Evolutionary conservation across 176 grass and related monocot species (phyloP), one percentile per base, ranked within the genome.

Genomic region (Melocanna baccifera): DNA sequence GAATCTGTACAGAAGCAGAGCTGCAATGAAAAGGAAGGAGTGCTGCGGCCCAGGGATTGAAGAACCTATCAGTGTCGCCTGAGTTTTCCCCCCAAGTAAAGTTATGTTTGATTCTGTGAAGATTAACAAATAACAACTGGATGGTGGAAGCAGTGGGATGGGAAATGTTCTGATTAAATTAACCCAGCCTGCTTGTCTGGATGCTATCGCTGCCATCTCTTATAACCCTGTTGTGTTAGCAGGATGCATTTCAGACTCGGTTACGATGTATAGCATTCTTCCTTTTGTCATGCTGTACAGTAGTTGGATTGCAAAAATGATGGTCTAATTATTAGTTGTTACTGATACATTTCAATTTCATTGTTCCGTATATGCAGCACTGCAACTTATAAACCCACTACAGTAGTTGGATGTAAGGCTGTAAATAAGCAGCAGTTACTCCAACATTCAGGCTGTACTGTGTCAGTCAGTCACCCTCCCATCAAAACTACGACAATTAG

Each of bases 41-140:
- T 74, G 67, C 45, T 81, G 82, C 2, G 92, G 92, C 72, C 85
- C 74, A 43, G 90, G 71, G 87, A 91, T 95, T 7, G 12, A 13
- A 64, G 91, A 85, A 34, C 48, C 82, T 32, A 70, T 75, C 13
- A 14, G 80, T 56, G 62, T 80, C 5, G 10, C 32, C 53, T 90
- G 69, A 83, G 73, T 62, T 51, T 41, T 73, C 56, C 41, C 15
- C 75, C 22, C 48, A 40, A 18, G 20, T 64, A 63, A 76, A 37
- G 10, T 56, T 47, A 73, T 61, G 61, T 8, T 40, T 39, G 19
- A 41, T 53, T 46, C 0, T 79, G 67, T 83, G 36, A 78, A 83
- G 30, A 41, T 86, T 29, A 25, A 76, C 69, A 51, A 30, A 32
- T 37, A 18, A 26, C 18, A 52, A 26, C 36, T 65, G 34, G n/a